A percentile compares a stretch with the other conserved stretches of the same genome.
phyloP scores from a whole-genome alignment of 352 stramenopile species.

The Phytopythium chamaehyphon region DNA sequence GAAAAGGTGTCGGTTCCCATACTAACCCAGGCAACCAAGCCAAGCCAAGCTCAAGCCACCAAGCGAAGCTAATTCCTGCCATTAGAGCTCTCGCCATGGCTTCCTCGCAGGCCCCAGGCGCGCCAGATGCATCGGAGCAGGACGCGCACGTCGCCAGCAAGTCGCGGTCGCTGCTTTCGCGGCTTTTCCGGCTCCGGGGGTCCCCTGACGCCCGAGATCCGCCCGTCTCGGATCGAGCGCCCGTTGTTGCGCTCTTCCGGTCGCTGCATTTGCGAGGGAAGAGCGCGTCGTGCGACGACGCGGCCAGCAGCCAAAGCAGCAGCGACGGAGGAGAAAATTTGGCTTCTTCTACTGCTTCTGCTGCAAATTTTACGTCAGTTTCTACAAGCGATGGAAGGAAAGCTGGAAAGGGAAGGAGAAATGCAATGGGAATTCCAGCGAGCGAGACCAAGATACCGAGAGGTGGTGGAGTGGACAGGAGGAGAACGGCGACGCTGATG shows the following conservation, averaged over 20 bases:
- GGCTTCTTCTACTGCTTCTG: too few species aligned
- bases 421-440: too few species aligned
- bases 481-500: constrained; percentile 22
- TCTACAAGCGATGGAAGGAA: too few species aligned
- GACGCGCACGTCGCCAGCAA: constrained; percentile 9
- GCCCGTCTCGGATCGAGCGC: constrained; percentile 7
- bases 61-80: too few species aligned
- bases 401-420: too few species aligned
- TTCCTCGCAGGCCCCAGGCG: too few species aligned
- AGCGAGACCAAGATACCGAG: neutral
- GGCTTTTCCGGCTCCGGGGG: constrained; percentile 33
- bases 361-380: too few species aligned
- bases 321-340: neutral
- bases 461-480: too few species aligned
- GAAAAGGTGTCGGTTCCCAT: constrained; percentile 15
- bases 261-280: constrained; percentile 25
- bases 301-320: neutral
- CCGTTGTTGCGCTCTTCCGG: constrained; percentile 26
- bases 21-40: too few species aligned
- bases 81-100: too few species aligned
- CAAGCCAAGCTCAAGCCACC: too few species aligned
- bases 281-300: constrained; percentile 4
- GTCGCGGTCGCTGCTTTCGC: constrained; percentile 17
- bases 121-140: neutral
- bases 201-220: too few species aligned